Base-by-base conservation (phyloP, 352 stramenopile genomes). In the Phytophthora boehmeriae region DNA sequence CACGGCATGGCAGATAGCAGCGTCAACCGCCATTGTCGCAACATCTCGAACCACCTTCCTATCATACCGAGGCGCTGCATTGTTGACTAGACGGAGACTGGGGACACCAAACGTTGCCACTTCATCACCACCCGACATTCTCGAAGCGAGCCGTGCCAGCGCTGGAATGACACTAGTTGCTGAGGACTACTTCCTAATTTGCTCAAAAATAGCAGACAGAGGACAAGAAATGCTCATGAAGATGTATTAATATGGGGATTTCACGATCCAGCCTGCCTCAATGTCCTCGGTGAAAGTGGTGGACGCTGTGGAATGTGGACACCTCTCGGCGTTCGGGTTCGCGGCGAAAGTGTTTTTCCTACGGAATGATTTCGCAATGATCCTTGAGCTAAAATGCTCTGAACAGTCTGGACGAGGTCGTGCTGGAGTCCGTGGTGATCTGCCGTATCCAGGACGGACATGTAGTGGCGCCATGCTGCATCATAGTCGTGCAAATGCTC, bases 401-500 rank as follows among this genome's bases (percentile, higher is more conserved):
- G 59, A 10, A 80, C 65, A 2, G 25, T 51, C 32, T 59, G 27
- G 1, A 78, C 53, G 23, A 83, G 48, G 9, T 75, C 61, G 43
- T 62, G 60, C 38, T 67, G 27, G 51, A 71, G 16, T 35, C 63
- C 16, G 20, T 52, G 28, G 48, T 28, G 54, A 60, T 50, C 54
- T 1, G 79, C 76, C 20, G 76, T 13, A 2, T 38, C 43, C 13
- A 80, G 47, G 0, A 71, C 72, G 14, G 49, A 46, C 16, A 71
- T 41, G 23, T 73, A 77, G n/a, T 66, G 43, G 0, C 57, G 43
- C 20, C 49, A 42, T 5, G 71, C 72, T 27, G 63, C 59, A 4
- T 61, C 48, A 0, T 43, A 13, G 0, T 85, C 70, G 22, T 54
- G n/a, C 13, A 81, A 54, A 47, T 89, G 78, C 65, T 90, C 78